These are phyloP conservation scores for Termitomyces sp. DNA, from an alignment of 768 basidiomycete genomes.

Conservation along the genomic window DNA sequence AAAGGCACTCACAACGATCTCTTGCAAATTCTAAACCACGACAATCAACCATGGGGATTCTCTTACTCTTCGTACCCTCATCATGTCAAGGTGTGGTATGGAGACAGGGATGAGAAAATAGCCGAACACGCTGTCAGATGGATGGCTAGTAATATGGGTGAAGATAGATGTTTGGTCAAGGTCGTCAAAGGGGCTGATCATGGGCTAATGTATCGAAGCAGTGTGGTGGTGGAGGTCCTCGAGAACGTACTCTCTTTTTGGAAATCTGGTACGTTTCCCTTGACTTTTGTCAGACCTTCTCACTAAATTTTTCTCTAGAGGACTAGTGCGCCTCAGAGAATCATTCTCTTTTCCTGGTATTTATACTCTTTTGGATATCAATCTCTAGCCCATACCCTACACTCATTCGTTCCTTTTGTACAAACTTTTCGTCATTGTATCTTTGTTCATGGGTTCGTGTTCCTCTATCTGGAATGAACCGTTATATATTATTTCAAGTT, in stretches of 20 bases:
- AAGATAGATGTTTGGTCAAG: constrained; percentile 70
- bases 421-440: constrained; percentile 18
- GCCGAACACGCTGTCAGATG: constrained; percentile 86
- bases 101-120: constrained; percentile 91
- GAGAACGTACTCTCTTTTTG: constrained; percentile 65
- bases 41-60: constrained; percentile 88
- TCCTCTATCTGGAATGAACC: too few species aligned
- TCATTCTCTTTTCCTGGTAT: not conserved
- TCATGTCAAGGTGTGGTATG: constrained; percentile 85
- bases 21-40: constrained; percentile 87
- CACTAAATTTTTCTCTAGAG: not conserved
- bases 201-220: constrained; percentile 88
- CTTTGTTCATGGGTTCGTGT: too few species aligned
- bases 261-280: constrained; percentile 27
- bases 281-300: not conserved
- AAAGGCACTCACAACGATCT: constrained; percentile 91
- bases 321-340: not conserved
- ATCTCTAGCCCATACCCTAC: constrained; percentile 10
- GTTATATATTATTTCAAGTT: too few species aligned
- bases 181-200: constrained; percentile 90
- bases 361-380: constrained; percentile 5
- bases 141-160: constrained; percentile 86
- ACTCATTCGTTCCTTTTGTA: constrained; percentile 1
- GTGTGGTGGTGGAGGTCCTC: constrained; percentile 81
- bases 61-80: constrained; percentile 79